phyloP scores from a whole-genome alignment of 768 basidiomycete species.

The Pulveroboletus ravenelii region DNA sequence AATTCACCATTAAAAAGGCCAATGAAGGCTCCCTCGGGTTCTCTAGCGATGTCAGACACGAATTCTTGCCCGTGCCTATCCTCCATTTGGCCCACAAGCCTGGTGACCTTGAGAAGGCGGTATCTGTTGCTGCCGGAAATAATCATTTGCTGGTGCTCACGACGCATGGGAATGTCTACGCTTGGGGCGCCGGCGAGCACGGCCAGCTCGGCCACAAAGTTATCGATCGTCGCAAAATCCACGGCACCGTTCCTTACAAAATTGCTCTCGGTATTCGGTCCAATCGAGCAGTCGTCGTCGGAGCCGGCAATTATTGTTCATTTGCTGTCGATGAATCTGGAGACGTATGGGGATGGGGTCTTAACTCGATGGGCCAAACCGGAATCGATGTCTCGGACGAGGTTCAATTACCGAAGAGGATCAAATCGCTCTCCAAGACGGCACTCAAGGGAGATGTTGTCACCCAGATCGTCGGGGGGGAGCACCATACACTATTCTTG shows the following conservation, averaged over 20 bases:
- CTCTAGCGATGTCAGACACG: slow-evolving; percentile 57
- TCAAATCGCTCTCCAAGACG: slow-evolving; percentile 58
- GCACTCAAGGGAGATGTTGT: slow-evolving; percentile 59
- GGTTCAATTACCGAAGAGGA: slow-evolving; percentile 59
- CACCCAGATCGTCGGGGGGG: slow-evolving; percentile 74
- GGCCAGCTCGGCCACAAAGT: slow-evolving; percentile 89
- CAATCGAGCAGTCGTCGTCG: slow-evolving; percentile 64
- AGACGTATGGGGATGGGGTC: slow-evolving; percentile 92
- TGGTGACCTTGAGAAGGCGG: slow-evolving; percentile 66
- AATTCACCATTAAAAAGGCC: slow-evolving; percentile 38
- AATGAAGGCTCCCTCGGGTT: slow-evolving; percentile 86
- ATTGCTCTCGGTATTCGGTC: slow-evolving; percentile 67
- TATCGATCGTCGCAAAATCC: slow-evolving; percentile 80
- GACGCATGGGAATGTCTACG: slow-evolving; percentile 79
- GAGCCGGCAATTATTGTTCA: slow-evolving; percentile 81
- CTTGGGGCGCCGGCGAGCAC: slow-evolving; percentile 89
- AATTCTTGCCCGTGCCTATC: slow-evolving; percentile 60
- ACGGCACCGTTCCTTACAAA: slow-evolving; percentile 85
- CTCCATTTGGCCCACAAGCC: slow-evolving; percentile 57
- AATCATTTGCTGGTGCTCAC: slow-evolving; percentile 91
- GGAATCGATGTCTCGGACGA: slow-evolving; percentile 53
- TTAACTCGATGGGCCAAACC: slow-evolving; percentile 85
- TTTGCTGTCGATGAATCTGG: slow-evolving; percentile 86
- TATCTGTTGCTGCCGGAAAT: slow-evolving; percentile 72
- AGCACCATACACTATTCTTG: slow-evolving; percentile 88